Percentiles rank a stretch among this genome's conserved stretches.
Evolutionary conservation across 2,329 filamentous ascomycete species (phyloP).

Genomic region (Fusarium verticillioides): DNA sequence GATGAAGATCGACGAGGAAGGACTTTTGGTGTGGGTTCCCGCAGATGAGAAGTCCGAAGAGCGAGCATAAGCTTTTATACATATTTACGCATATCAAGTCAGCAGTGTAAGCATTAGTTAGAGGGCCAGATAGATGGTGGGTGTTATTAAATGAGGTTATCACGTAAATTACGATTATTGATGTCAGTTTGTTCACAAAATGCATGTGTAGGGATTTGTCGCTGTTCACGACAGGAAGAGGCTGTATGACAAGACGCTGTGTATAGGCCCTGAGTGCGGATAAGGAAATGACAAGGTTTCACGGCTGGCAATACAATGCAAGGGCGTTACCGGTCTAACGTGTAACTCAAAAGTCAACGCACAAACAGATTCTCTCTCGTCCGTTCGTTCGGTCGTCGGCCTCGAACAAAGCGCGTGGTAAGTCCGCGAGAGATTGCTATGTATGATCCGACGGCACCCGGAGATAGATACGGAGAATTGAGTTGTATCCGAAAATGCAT

Average conservation of each 20-base stretch:
- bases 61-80: not conserved
- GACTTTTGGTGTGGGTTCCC: slow-evolving; percentile 70
- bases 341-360: not conserved
- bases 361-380: not conserved
- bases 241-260: slow-evolving; percentile 10
- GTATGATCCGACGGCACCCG: not conserved
- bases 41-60: slow-evolving; percentile 34
- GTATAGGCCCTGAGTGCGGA: not conserved
- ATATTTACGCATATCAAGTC: not conserved
- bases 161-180: slow-evolving; percentile 3
- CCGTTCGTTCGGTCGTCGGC: slow-evolving; percentile 15
- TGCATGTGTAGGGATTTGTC: not conserved
- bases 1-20: slow-evolving; percentile 73
- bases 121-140: slow-evolving; percentile 18
- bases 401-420: not conserved
- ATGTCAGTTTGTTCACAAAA: not conserved
- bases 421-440: not conserved
- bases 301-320: slow-evolving; percentile 10
- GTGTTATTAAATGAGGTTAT: slow-evolving; percentile 24
- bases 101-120: not conserved
- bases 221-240: not conserved
- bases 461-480: slow-evolving; percentile 22
- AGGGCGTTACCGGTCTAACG: slow-evolving; percentile 5
- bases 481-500: slow-evolving; percentile 17
- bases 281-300: slow-evolving; percentile 8